Percentiles rank a stretch among this genome's conserved stretches.
phyloP scores from a whole-genome alignment of 352 stramenopile species.

The Phytopythium montanum region DNA sequence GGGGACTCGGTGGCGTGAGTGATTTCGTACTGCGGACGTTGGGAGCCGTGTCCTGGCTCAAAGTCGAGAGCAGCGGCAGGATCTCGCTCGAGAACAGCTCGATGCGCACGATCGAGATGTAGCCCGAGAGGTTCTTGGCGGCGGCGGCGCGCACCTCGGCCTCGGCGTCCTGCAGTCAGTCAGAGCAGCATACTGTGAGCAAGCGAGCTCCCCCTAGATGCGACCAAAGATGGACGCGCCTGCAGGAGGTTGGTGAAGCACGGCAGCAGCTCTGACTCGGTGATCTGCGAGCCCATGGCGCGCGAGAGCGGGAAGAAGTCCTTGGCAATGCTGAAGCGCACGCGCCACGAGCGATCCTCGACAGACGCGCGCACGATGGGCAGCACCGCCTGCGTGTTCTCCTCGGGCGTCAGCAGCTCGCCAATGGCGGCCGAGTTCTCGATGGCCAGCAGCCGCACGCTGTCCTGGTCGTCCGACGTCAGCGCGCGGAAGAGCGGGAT shows the following conservation, averaged over 20 bases:
- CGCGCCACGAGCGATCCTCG: slow-evolving; percentile 89
- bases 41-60: slow-evolving; percentile 91
- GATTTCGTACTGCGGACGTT: slow-evolving; percentile 72
- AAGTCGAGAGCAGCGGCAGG: slow-evolving; percentile 82
- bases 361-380: slow-evolving; percentile 73
- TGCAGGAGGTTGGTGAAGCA: slow-evolving; percentile 91
- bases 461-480: slow-evolving; percentile 93
- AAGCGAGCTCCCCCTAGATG: background rate
- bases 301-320: slow-evolving; percentile 86
- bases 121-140: slow-evolving; percentile 91
- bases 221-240: slow-evolving; percentile 17
- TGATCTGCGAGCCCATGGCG: slow-evolving; percentile 75
- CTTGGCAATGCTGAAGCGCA: slow-evolving; percentile 94
- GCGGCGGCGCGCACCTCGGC: slow-evolving; percentile 91
- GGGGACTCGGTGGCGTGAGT: no score
- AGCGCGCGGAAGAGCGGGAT: slow-evolving; percentile 88
- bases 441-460: slow-evolving; percentile 91
- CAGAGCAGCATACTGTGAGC: background rate
- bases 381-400: slow-evolving; percentile 73
- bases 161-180: slow-evolving; percentile 72
- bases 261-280: slow-evolving; percentile 84
- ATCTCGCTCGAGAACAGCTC: slow-evolving; percentile 90
- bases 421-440: slow-evolving; percentile 81
- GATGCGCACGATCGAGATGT: slow-evolving; percentile 90
- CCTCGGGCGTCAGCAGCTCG: slow-evolving; percentile 64